Percentiles rank a stretch among this genome's conserved stretches.
Evolutionary conservation across 2,329 filamentous ascomycete genomes (phyloP).

Genomic region (Fusarium sp.): DNA sequence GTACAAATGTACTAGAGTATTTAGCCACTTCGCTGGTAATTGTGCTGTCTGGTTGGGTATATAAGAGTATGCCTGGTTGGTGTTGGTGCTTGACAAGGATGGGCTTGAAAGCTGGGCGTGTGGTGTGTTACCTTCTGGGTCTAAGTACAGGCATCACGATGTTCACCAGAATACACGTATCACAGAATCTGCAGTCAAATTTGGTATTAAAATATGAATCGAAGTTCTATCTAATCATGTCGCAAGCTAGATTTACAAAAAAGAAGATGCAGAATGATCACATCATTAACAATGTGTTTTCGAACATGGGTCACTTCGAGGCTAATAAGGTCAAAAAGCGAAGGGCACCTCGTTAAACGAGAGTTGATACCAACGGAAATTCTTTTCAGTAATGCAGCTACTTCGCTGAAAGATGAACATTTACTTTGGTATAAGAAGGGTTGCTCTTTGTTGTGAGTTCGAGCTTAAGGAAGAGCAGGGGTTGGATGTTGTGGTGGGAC

Average conservation of each 20-base stretch:
- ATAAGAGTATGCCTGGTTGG: not conserved
- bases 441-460: not conserved
- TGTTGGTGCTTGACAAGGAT: not conserved
- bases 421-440: constrained; percentile 2
- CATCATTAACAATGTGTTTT: no score
- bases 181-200: no score
- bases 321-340: not conserved
- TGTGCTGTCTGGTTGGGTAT: not conserved
- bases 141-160: no score
- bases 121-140: no score
- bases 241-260: no score
- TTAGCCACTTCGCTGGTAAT: constrained; percentile 19
- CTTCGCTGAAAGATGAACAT: constrained; percentile 5
- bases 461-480: not conserved
- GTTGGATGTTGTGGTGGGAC: constrained; percentile 13
- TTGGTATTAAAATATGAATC: no score
- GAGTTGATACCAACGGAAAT: not conserved
- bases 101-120: no score
- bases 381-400: not conserved
- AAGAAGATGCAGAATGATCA: no score
- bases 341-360: not conserved
- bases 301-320: no score
- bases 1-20: not conserved
- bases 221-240: no score
- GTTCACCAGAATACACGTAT: no score